Conservation (phyloP, 805 yeast species). For the Ogataea sp. region DNA sequence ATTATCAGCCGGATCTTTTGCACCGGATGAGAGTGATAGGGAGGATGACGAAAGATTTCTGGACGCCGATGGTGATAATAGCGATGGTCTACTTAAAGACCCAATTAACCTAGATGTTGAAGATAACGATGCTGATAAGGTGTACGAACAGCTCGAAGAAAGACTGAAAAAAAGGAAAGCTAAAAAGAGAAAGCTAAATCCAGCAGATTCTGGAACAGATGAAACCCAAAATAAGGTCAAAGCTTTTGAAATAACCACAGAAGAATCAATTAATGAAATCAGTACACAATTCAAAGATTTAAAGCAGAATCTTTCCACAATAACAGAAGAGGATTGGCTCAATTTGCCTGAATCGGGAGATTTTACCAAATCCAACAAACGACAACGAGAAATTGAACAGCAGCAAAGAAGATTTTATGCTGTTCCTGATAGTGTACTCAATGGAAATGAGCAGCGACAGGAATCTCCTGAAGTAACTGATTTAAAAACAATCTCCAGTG, state of each 20-base stretch:
- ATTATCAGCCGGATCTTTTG: constrained; percentile 19
- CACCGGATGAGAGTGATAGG: constrained; percentile 25
- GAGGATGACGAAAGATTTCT: constrained; percentile 17
- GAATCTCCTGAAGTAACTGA: constrained; percentile 29
- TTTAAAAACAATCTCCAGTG: constrained; percentile 50
- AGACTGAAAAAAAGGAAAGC: constrained; percentile 22
- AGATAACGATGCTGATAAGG: constrained; percentile 68
- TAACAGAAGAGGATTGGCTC: constrained; percentile 72
- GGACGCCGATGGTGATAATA: constrained; percentile 22
- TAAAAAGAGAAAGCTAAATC: constrained; percentile 13
- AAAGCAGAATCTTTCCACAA: constrained; percentile 49
- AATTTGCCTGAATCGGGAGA: constrained; percentile 84
- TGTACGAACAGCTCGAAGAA: constrained; percentile 63
- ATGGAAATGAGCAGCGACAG: constrained; percentile 6
- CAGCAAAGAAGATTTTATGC: constrained; percentile 67
- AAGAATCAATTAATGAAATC: constrained; percentile 24
- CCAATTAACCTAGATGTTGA: constrained; percentile 40
- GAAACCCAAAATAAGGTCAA: constrained; percentile 5
- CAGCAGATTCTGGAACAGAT: constrained; percentile 4
- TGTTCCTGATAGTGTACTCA: constrained; percentile 64
- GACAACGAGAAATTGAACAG: constrained; percentile 56
- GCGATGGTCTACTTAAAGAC: constrained; percentile 10
- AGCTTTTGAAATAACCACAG: constrained; percentile 11
- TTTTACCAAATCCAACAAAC: constrained; percentile 69
- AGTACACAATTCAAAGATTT: constrained; percentile 59